Evolutionary conservation across 2,329 filamentous ascomycete genomes (phyloP).

Genomic region (Pseudogymnoascus sp.): DNA sequence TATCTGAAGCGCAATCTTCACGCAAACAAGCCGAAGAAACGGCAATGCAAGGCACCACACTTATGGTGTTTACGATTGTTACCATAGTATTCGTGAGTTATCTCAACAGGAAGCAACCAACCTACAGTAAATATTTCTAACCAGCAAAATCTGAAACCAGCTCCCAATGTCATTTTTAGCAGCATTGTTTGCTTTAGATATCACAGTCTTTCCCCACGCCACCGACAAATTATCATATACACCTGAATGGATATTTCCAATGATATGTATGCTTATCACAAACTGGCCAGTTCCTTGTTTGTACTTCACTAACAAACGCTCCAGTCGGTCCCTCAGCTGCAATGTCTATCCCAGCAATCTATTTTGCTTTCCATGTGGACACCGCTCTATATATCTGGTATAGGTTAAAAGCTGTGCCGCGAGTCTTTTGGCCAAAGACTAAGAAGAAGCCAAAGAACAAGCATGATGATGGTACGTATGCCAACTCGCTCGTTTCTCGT

Average conservation of each 20-base stretch:
- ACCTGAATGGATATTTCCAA: neutral
- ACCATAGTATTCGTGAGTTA: slow-evolving; percentile 39
- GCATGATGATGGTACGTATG: neutral
- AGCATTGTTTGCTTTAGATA: neutral
- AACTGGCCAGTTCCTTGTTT: neutral
- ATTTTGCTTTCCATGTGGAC: neutral
- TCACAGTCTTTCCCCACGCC: neutral
- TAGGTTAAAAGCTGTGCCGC: neutral
- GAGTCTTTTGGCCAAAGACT: neutral
- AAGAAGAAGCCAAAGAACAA: neutral
- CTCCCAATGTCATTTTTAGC: neutral
- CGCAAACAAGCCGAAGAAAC: slow-evolving; percentile 30
- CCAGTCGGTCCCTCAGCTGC: neutral
- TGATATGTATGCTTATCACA: neutral
- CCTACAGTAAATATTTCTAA: neutral
- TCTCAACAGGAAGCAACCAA: too few species aligned
- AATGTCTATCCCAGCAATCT: slow-evolving; percentile 1
- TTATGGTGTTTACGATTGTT: slow-evolving; percentile 41
- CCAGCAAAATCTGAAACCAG: neutral
- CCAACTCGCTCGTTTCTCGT: neutral
- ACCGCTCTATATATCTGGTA: neutral
- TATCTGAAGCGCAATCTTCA: slow-evolving; percentile 37
- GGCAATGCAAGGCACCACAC: slow-evolving; percentile 28
- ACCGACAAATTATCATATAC: neutral
- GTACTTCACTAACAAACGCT: neutral